Evolutionary conservation across 2,329 filamentous ascomycete species (phyloP).

Genomic region (Byssochlamys sp.): DNA sequence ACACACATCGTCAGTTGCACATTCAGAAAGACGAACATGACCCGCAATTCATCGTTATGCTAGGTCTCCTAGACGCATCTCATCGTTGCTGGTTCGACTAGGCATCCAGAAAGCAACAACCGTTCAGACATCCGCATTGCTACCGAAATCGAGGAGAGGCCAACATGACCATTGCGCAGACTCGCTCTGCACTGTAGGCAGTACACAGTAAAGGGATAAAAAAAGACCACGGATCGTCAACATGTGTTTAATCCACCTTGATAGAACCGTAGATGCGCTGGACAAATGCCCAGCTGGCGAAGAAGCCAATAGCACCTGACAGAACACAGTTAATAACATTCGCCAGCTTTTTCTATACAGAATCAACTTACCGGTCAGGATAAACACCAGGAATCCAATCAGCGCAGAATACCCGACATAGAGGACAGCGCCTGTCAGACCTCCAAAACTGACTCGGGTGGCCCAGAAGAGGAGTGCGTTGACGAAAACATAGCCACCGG

Average conservation of each 20-base stretch:
- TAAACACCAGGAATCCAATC: conserved; percentile 82
- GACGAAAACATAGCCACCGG: conserved; percentile 80
- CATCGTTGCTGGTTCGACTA: too few relatives aligned
- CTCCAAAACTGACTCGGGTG: conserved; percentile 75
- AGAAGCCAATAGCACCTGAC: conserved; percentile 85
- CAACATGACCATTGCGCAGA: not conserved
- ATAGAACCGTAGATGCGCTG: conserved; percentile 93
- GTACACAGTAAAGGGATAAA: not conserved
- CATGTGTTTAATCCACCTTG: conserved; percentile 68
- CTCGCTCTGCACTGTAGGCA: not conserved
- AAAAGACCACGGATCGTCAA: not conserved
- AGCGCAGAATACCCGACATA: conserved; percentile 89
- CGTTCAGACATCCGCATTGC: not conserved
- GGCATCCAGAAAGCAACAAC: too few relatives aligned
- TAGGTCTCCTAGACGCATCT: not conserved
- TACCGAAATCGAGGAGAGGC: not conserved
- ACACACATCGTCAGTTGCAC: not conserved
- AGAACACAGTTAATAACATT: conserved; percentile 10
- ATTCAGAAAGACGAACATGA: not conserved
- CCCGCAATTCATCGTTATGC: not conserved
- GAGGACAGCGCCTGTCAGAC: conserved; percentile 74
- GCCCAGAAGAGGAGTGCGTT: conserved; percentile 87
- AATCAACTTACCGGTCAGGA: conserved; percentile 69
- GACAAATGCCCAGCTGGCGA: conserved; percentile 88
- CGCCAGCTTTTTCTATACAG: not conserved